Evolutionary conservation across 1,139 yeast species (phyloP), one percentile per base, ranked within the genome.

Genomic region (Scheffersomyces cryptocercus): DNA sequence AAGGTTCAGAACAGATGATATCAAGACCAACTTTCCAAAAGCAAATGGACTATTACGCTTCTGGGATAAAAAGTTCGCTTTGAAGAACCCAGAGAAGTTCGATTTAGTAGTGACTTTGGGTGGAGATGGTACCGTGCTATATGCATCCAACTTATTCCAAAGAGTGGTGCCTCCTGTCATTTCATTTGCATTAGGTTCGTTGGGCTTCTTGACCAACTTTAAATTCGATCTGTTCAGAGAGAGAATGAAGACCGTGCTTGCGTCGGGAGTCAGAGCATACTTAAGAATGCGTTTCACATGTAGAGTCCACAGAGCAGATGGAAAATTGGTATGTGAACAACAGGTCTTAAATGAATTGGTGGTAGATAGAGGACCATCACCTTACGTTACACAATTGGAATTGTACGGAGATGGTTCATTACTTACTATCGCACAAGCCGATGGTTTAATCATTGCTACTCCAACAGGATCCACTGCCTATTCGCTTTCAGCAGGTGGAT

Each of bases 401-500:
- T 65, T 88, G 26, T 88, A 85, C 54, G 96, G 96, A 4, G 93
- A 88, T 59, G 89, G 88, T 13, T 78, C 86, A 2, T 67, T 88
- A 33, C 69, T 88, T 44, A 88, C 97, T 0, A 85, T 88, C 13
- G 95, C 93, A 0, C 96, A 88, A 60, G 96, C 96, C 0, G 96
- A 89, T 62, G 97, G 97, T 0, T 65, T 89, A 28, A 88, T 89
- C 46, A 76, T 89, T 33, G 95, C 96, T 0, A 88, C 96, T 0
- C 97, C 96, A 4, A 89, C 97, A 0, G 96, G 96, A 0, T 87
- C 95, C 2, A 89, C 97, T 0, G 97, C 97, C 0, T 89, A 89
- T 61, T 87, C 95, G 0, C 69, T 89, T 32, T 85, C 95, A 34
- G 96, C 97, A 0, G 96, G 96, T 12, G 97, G 97, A 0, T 84